A percentile compares a stretch with the other conserved stretches of the same genome.
Conservation (phyloP, 2,329 filamentous ascomycete genomes). For the Aureobasidium sp. region DNA sequence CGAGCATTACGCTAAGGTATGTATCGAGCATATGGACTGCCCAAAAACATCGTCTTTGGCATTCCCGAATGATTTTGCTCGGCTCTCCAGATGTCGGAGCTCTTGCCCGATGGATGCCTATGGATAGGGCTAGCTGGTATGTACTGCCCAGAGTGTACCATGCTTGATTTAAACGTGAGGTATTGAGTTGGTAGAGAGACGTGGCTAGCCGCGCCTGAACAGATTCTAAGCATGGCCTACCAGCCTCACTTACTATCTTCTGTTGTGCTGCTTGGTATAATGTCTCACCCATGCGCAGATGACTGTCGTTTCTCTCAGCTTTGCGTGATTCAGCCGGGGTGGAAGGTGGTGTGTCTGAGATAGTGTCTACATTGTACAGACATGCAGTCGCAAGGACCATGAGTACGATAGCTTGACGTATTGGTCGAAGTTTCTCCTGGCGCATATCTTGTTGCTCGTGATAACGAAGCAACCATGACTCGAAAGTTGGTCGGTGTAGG, state of each 20-base stretch:
- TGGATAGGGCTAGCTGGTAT: conserved; percentile 15
- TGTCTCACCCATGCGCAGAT: not conserved
- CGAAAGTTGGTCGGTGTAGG: conserved; percentile 3
- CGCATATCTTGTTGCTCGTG: not conserved
- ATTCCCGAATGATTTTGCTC: conserved; percentile 31
- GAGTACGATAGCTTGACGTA: conserved; percentile 1
- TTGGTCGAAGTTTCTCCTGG: not conserved
- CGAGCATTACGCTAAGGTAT: conserved; percentile 54
- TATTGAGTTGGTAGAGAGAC: conserved; percentile 15
- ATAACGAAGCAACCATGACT: not conserved
- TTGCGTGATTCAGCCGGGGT: not conserved
- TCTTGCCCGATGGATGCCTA: conserved; percentile 23
- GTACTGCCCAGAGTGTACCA: conserved; percentile 25
- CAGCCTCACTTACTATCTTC: conserved; percentile 9
- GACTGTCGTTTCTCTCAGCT: not conserved
- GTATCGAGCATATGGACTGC: conserved; percentile 54
- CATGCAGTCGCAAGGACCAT: conserved; percentile 6
- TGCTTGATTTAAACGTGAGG: conserved; percentile 23
- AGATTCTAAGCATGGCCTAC: conserved; percentile 13
- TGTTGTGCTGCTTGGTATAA: not conserved
- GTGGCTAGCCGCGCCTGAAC: conserved; percentile 16
- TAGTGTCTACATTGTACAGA: not conserved
- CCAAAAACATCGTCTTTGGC: conserved; percentile 54
- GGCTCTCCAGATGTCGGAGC: conserved; percentile 25
- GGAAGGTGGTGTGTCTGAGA: not conserved